A percentile compares a stretch with the other conserved stretches of the same genome.
Conservation (phyloP, 2,329 filamentous ascomycete species). For the Ramularia endophylla region DNA sequence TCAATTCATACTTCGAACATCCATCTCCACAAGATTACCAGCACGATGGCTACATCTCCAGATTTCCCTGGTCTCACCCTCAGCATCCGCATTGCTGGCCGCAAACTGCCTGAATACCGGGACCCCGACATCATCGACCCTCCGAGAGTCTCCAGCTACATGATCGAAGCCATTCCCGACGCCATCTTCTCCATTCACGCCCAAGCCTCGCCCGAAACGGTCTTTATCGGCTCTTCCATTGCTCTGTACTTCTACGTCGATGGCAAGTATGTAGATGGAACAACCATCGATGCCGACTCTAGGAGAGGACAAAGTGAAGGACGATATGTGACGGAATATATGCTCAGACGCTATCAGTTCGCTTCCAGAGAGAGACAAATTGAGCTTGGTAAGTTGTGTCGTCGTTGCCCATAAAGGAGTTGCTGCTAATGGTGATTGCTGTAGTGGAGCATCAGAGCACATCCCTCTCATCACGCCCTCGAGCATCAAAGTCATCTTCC, state of each 20-base stretch:
- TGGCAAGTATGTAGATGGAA: conserved; percentile 9
- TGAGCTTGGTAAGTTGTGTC: conserved; percentile 1
- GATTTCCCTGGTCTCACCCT: conserved; percentile 6
- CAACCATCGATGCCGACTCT: conserved; percentile 3
- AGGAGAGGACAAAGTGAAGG: conserved; percentile 7
- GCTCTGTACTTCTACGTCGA: conserved; percentile 11
- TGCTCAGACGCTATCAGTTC: conserved; percentile 10
- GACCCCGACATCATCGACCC: conserved; percentile 6
- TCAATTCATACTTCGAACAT: no score
- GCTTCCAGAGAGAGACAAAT: conserved; percentile 3
- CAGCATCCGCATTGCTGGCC: conserved; percentile 5
- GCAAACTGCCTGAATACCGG: conserved; percentile 8
- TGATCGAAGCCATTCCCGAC: conserved; percentile 10
- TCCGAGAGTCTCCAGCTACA: conserved; percentile 5
- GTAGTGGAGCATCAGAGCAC: conserved; percentile 7
- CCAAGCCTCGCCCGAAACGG: not conserved
- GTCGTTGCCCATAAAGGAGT: no score
- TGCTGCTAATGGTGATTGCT: not conserved
- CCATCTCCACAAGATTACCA: no score
- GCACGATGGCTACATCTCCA: conserved; percentile 6
- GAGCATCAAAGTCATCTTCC: not conserved
- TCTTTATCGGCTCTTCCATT: conserved; percentile 4
- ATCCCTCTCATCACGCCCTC: not conserved
- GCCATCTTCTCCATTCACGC: conserved; percentile 10
- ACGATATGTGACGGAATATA: conserved; percentile 2